phyloP scores from a whole-genome alignment of 331 rosid species.

The Dryas integrifolia region DNA sequence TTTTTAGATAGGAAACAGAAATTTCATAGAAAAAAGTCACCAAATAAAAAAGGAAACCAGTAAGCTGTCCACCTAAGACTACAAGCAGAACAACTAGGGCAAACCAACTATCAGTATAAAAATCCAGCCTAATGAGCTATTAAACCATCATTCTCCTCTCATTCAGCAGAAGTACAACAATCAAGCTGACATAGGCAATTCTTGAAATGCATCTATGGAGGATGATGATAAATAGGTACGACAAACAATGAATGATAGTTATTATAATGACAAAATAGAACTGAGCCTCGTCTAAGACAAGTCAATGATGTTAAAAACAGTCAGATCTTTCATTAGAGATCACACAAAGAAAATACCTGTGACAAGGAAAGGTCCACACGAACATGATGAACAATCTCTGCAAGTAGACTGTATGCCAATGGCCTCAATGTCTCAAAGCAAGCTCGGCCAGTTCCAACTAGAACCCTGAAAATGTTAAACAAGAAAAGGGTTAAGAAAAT shows the following conservation, averaged over 20 bases:
- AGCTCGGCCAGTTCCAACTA: constrained; percentile 94
- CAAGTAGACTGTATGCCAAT: constrained; percentile 91
- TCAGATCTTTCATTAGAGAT: constrained; percentile 8
- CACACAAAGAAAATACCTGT: constrained; percentile 52
- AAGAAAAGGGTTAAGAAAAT: constrained; percentile 22
- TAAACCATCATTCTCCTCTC: not conserved
- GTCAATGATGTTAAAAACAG: constrained; percentile 2
- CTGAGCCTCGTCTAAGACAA: constrained; percentile 11
- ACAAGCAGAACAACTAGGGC: not conserved
- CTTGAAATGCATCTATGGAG: not conserved
- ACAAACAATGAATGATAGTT: not conserved
- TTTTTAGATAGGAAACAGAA: not conserved
- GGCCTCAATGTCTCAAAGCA: constrained; percentile 98
- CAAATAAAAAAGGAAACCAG: not conserved
- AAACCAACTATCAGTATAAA: constrained; percentile 1
- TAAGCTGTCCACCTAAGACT: not conserved
- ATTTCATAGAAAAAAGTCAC: not conserved
- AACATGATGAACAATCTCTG: constrained; percentile 99
- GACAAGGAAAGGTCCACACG: constrained; percentile 80
- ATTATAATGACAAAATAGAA: constrained; percentile 3
- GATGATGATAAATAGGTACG: not conserved
- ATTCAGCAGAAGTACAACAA: not conserved
- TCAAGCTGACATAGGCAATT: not conserved
- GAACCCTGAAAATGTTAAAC: constrained; percentile 54
- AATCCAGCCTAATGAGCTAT: not conserved